These are phyloP conservation scores for Fraxinus angustifolia DNA, from an alignment of 305 asterid genomes.

Conservation along the genomic window DNA sequence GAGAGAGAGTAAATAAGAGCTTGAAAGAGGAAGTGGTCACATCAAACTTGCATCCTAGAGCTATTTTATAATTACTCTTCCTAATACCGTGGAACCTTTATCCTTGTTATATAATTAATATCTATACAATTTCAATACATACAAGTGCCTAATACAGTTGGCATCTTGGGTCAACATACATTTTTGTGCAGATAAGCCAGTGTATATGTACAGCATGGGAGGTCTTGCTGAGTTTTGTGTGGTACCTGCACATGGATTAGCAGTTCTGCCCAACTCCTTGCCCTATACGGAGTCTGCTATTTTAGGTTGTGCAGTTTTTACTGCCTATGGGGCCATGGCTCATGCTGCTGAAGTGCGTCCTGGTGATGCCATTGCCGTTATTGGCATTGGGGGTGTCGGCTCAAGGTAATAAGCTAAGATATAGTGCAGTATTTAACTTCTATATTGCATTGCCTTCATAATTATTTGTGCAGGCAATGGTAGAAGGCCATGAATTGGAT, in stretches of 20 bases:
- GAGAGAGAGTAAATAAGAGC: neutral
- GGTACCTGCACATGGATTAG: conserved; percentile 84
- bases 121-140: neutral
- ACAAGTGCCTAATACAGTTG: conserved; percentile 14
- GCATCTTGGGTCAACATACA: conserved; percentile 22
- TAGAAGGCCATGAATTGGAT: conserved; percentile 5
- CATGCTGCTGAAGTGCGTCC: conserved; percentile 94
- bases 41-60: neutral
- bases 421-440: neutral
- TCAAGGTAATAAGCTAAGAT: conserved; percentile 59
- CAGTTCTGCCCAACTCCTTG: conserved; percentile 65
- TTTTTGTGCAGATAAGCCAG: conserved; percentile 74
- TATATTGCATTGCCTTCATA: neutral
- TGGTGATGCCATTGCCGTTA: conserved; percentile 89
- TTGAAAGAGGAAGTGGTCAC: neutral
- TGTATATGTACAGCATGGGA: conserved; percentile 98
- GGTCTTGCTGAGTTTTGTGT: conserved; percentile 97
- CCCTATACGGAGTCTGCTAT: conserved; percentile 94
- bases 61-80: conserved; percentile 11
- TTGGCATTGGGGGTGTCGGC: conserved; percentile 98
- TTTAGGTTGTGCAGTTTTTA: conserved; percentile 93
- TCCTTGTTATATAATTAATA: neutral
- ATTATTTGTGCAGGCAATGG: conserved; percentile 9
- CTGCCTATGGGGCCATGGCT: conserved; percentile 98
- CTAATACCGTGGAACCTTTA: conserved; percentile 1